Base-by-base conservation (phyloP, 2,329 filamentous ascomycete genomes). In the Ascochyta pisi region DNA sequence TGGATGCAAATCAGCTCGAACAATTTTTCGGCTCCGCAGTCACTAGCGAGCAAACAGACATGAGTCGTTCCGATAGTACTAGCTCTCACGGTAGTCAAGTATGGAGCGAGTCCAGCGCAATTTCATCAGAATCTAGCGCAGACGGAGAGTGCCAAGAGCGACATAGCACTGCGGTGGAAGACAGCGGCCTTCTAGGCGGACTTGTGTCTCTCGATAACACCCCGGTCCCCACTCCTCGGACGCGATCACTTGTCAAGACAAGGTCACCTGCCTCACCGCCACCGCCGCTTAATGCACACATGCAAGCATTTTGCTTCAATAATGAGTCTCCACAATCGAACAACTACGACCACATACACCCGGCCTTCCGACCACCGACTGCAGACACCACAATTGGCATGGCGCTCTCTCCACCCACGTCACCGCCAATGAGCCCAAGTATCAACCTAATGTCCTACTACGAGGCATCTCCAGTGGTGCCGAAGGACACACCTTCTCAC, bases 71-170 rank as follows among this genome's bases (percentile, higher is more conserved):
- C 5, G 66, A 70, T 12, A 73, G 71, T 47, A 65, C 65, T 3
- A 67, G 57, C 16, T 72, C 68, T 2, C 50, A 52, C 6, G 54
- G 62, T 15, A 71, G 63, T 49, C 66, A 68, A 9, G 44, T 67
- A 10, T 75, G 69, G 70, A 74, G 70, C 26, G 71, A 72, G 38
- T 54, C 50, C 37, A 73, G 70, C 41, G 64, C 61, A 8, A 48
- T 58, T 2, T 74, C 71, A 3, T 74, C 73, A 8, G 64, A 66
- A 26, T 71, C 69, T 2, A 74, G 71, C 40, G 56, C 63, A 2
- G 56, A 60, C 26, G 61, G 51, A 5, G 67, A 64, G 9, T 33
- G 22, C 19, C 16, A 41, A 12, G 58, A 59, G 8, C 45, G 40
- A 12, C 67, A 65, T 45, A 47, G 45, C 8, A 65, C 54, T 34